Evolutionary conservation across 129 eudicot species (phyloP), one percentile per base, ranked within the genome.

Genomic region (Escallonia herrerae): DNA sequence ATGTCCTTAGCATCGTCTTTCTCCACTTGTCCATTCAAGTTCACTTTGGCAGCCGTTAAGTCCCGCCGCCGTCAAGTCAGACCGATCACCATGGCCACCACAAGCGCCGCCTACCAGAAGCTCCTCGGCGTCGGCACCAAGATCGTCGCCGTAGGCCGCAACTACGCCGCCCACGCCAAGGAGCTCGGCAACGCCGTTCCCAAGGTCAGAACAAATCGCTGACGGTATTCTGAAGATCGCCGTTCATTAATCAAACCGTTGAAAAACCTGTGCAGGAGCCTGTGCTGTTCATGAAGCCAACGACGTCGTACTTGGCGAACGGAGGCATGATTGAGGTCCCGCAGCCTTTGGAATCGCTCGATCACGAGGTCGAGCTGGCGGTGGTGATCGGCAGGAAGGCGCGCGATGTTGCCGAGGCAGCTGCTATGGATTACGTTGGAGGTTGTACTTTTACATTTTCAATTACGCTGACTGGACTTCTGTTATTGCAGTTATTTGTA

Each of bases 161-260:
- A 91, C 80, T 91, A 91, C 81, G 95, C 95, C 66, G 95, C 95
- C 59, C 98, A 91, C 68, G 98, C 98, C 44, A 91, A 85, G 60
- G 98, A 91, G 67, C 98, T 91, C 72, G 98, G 98, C 69, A 93
- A 93, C 86, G 89, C 98, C 76, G 90, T 87, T 47, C 98, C 98
- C 63, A 93, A 88, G 83, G 97, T 91, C 43, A 3, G 48, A 54
- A 63, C 38, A 0, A 10, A 5, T 49, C 13, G 8, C 12, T 39
- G 2, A 6, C 3, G 6, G 8, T 46, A 0, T 60, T 8, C 43
- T 15, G 13, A 11, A 53, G 22, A 11, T 53, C 58, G 4, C 58
- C 15, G 4, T 6, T 11, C 58, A 11, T 53, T n/a, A 49, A 49
- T 49, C 54, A 8, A 49, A 49, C 11, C 9, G 12, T 49, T 4